A percentile compares a stretch with the other conserved stretches of the same genome.
Conservation (phyloP, 2,329 filamentous ascomycete genomes). For the Pleomassaria siparia region DNA sequence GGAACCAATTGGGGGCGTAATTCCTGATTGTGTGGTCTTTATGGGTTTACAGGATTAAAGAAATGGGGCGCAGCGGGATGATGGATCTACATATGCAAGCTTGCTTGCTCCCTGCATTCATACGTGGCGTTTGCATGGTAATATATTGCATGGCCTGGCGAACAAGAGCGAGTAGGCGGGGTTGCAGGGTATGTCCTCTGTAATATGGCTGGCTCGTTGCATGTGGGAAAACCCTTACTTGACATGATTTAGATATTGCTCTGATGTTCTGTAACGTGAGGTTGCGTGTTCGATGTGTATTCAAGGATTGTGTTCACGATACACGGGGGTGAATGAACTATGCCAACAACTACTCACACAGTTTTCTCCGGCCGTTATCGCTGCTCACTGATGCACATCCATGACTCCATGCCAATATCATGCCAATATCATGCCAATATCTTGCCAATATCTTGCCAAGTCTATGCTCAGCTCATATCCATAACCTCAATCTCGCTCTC, state of each 20-base stretch:
- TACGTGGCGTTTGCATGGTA: background rate
- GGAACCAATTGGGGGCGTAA: background rate
- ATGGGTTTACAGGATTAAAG: background rate
- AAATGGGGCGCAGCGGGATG: background rate
- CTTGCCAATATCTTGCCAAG: background rate
- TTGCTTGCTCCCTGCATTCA: background rate
- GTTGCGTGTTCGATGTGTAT: background rate
- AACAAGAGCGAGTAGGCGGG: background rate
- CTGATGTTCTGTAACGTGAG: background rate
- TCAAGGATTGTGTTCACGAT: background rate
- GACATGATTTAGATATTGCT: background rate
- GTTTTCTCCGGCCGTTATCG: too few relatives aligned
- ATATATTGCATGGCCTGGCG: background rate
- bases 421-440: background rate
- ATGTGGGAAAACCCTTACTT: background rate
- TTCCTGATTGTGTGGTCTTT: too few relatives aligned
- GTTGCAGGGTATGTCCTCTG: background rate
- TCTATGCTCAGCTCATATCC: conserved; percentile 28
- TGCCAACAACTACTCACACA: too few relatives aligned
- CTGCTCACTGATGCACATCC: too few relatives aligned
- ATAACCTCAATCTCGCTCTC: conserved; percentile 41
- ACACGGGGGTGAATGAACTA: background rate
- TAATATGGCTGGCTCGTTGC: background rate
- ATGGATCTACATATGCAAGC: background rate
- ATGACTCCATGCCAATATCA: background rate